Evolutionary conservation across 495 filamentous ascomycete genomes (phyloP).

Genomic region (Lindgomyces ingoldianus): DNA sequence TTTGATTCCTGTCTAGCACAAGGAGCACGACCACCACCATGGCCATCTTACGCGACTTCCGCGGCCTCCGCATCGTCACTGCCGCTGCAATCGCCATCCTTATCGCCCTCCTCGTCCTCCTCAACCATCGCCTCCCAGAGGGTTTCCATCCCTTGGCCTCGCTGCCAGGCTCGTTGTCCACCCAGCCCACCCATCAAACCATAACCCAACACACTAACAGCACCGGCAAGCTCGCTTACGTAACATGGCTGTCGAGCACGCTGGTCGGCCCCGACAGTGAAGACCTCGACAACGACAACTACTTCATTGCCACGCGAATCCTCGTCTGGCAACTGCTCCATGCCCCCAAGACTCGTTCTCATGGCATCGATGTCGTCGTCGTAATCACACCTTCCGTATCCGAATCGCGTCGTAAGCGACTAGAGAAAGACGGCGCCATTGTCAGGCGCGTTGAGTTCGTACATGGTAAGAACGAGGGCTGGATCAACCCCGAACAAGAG

Average conservation of each 20-base stretch:
- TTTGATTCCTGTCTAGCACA: no score
- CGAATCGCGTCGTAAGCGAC: constrained; percentile 22
- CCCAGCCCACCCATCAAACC: no score
- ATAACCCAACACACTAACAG: neutral
- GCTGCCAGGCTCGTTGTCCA: no score
- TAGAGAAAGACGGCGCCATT: constrained; percentile 38
- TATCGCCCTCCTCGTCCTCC: neutral
- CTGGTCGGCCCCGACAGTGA: constrained; percentile 13
- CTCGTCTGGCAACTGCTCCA: constrained; percentile 43
- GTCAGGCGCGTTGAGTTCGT: constrained; percentile 30
- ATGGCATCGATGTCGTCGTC: constrained; percentile 38
- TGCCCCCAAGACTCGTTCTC: constrained; percentile 31
- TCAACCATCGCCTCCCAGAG: neutral
- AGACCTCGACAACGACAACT: constrained; percentile 29
- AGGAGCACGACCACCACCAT: no score
- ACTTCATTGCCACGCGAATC: constrained; percentile 38
- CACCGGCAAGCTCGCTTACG: constrained; percentile 15
- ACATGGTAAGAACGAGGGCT: constrained; percentile 18
- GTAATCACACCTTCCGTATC: constrained; percentile 36
- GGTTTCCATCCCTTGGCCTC: no score
- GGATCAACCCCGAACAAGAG: constrained; percentile 22
- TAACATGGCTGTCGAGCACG: constrained; percentile 35
- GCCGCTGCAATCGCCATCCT: neutral
- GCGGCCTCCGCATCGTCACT: neutral
- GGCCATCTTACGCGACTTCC: neutral